Conservation (phyloP, 441 rosid genomes). For the Gossypium schwendimanii region DNA sequence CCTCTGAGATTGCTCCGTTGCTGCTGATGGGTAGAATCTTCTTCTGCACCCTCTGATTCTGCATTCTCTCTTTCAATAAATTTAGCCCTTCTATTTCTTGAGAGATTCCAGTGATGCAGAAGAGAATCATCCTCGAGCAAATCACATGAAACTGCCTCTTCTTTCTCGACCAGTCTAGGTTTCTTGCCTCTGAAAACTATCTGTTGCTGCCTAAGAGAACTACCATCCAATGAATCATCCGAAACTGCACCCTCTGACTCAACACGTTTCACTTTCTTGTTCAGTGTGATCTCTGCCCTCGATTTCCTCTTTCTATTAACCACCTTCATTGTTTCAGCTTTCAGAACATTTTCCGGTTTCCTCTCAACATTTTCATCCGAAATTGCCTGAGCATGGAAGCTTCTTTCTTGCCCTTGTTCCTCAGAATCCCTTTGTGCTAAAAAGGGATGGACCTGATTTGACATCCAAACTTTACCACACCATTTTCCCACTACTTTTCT, state of each 20-base stretch:
- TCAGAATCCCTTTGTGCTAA: slow-evolving; percentile 44
- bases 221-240: slow-evolving; percentile 50
- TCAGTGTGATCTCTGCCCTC: slow-evolving; percentile 28
- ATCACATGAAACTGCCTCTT: slow-evolving; percentile 38
- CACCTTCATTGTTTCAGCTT: slow-evolving; percentile 30
- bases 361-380: slow-evolving; percentile 48
- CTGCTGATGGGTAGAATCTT: slow-evolving; percentile 20
- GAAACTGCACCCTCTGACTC: slow-evolving; percentile 46
- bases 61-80: slow-evolving; percentile 23
- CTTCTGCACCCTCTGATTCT: slow-evolving; percentile 32
- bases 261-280: slow-evolving; percentile 39
- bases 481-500: slow-evolving; percentile 93
- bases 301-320: slow-evolving; percentile 64
- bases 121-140: slow-evolving; percentile 38
- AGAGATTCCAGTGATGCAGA: slow-evolving; percentile 24
- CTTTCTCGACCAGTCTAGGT: slow-evolving; percentile 36
- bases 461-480: slow-evolving; percentile 99
- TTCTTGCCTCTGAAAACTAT: slow-evolving; percentile 37
- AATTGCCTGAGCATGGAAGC: slow-evolving; percentile 23
- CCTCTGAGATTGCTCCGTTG: slow-evolving; percentile 24
- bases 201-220: slow-evolving; percentile 32
- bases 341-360: slow-evolving; percentile 26
- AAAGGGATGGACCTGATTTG: slow-evolving; percentile 89
- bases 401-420: slow-evolving; percentile 50
- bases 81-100: slow-evolving; percentile 32